phyloP scores from a whole-genome alignment of 371 early-diverging fungal genomes.

The Edhazardia aedis region DNA sequence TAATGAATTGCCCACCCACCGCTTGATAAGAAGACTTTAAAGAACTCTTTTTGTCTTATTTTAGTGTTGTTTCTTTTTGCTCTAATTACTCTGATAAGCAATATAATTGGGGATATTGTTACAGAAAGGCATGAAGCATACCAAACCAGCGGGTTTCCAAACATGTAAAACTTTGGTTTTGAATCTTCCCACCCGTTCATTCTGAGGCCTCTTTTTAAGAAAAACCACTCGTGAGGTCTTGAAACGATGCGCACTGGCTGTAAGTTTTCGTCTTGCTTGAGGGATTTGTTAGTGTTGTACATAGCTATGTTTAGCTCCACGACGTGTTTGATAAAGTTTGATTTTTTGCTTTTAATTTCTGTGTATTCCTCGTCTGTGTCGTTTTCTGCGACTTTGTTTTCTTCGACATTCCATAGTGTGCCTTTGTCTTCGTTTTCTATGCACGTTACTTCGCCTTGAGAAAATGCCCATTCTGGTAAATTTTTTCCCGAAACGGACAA shows the following conservation, averaged over 20 bases:
- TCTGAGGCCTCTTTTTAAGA: slow-evolving; percentile 65
- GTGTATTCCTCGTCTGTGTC: slow-evolving; percentile 8
- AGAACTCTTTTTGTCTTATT: background rate
- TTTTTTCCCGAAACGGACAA: slow-evolving; percentile 56
- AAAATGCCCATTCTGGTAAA: slow-evolving; percentile 90
- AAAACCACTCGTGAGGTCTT: slow-evolving; percentile 72
- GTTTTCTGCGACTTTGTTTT: slow-evolving; percentile 48
- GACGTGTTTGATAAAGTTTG: slow-evolving; percentile 62
- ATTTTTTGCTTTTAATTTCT: slow-evolving; percentile 47
- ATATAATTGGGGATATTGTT: slow-evolving; percentile 11
- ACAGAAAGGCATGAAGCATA: slow-evolving; percentile 51
- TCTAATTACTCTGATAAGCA: slow-evolving; percentile 10
- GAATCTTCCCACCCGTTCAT: slow-evolving; percentile 84
- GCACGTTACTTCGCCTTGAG: slow-evolving; percentile 75
- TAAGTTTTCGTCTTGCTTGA: slow-evolving; percentile 78
- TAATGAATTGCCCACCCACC: slow-evolving; percentile 82
- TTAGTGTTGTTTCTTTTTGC: background rate
- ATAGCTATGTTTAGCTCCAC: slow-evolving; percentile 77
- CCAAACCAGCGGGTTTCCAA: slow-evolving; percentile 86
- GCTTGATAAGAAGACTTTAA: slow-evolving; percentile 1
- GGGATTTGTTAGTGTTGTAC: slow-evolving; percentile 85
- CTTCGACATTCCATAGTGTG: slow-evolving; percentile 79
- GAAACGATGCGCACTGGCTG: slow-evolving; percentile 63
- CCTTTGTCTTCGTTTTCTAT: slow-evolving; percentile 51
- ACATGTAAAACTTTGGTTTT: slow-evolving; percentile 65